Percentiles rank a stretch among this genome's conserved stretches.
Conservation (phyloP, 1,139 yeast genomes). For the Protomyces lactucae-debilis region DNA sequence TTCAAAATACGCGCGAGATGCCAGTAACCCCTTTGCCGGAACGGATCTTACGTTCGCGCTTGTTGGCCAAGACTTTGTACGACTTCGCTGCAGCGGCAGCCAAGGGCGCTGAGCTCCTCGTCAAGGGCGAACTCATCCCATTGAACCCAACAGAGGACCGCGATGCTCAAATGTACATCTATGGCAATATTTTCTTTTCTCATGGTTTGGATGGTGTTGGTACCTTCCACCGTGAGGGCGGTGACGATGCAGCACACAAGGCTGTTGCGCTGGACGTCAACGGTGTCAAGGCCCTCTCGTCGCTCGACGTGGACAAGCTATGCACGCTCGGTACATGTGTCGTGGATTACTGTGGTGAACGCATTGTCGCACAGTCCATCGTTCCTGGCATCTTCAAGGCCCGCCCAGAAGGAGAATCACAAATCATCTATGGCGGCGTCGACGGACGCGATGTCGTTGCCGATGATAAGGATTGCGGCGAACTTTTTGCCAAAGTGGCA, state of each 20-base stretch:
- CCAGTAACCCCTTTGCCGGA: conserved; percentile 57
- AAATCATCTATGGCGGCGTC: conserved; percentile 68
- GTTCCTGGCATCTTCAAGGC: conserved; percentile 89
- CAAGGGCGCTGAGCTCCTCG: conserved; percentile 70
- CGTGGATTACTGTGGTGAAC: conserved; percentile 82
- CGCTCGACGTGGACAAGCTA: conserved; percentile 59
- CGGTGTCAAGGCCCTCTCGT: conserved; percentile 64
- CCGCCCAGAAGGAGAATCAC: conserved; percentile 44
- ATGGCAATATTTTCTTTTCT: conserved; percentile 83
- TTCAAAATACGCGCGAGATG: conserved; percentile 73
- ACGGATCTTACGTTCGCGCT: conserved; percentile 68
- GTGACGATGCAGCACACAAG: conserved; percentile 80
- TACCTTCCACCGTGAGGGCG: conserved; percentile 62
- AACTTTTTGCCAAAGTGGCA: conserved; percentile 57
- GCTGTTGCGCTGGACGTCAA: conserved; percentile 74
- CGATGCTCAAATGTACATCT: conserved; percentile 59
- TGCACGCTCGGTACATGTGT: conserved; percentile 72
- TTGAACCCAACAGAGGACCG: conserved; percentile 69
- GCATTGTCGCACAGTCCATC: conserved; percentile 89
- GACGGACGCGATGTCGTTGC: conserved; percentile 54
- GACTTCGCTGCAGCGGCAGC: conserved; percentile 76
- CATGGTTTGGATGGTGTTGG: conserved; percentile 71
- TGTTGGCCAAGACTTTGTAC: conserved; percentile 64
- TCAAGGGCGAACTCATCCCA: conserved; percentile 70
- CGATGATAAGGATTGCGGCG: conserved; percentile 50